These are phyloP conservation scores for Cryptococcus deneoformans DNA, from an alignment of 1,284 basidiomycete genomes.

Conservation along the genomic window DNA sequence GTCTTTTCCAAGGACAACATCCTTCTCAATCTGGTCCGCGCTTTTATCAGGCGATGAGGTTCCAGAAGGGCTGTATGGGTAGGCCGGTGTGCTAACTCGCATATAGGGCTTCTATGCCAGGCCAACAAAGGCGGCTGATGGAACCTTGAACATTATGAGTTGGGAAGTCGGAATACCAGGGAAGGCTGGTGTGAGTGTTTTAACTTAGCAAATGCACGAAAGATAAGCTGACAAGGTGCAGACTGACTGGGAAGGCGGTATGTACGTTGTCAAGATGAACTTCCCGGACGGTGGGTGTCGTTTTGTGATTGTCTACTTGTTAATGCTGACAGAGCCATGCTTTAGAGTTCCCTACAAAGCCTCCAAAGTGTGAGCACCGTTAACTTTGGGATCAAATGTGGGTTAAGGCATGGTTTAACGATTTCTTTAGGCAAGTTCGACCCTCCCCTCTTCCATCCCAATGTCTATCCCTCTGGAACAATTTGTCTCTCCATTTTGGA, in stretches of 20 bases:
- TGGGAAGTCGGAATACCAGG: constrained; percentile 99
- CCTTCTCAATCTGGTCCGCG: too few relatives aligned
- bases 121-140: constrained; percentile 83
- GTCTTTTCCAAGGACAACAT: too few relatives aligned
- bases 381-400: neutral
- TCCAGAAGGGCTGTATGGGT: too few relatives aligned
- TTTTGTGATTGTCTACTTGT: neutral
- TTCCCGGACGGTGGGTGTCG: constrained; percentile 85
- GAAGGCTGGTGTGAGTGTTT: constrained; percentile 65
- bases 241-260: constrained; percentile 95
- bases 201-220: neutral
- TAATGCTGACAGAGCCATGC: constrained; percentile 4
- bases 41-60: too few relatives aligned
- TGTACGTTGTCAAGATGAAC: constrained; percentile 89
- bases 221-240: constrained; percentile 43
- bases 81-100: neutral
- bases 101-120: constrained; percentile 92
- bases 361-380: constrained; percentile 44
- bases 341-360: constrained; percentile 48
- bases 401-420: constrained; percentile 1
- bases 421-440: constrained; percentile 80
- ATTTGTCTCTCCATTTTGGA: constrained; percentile 98
- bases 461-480: constrained; percentile 98
- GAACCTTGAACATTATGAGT: constrained; percentile 91
- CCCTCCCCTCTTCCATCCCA: constrained; percentile 95